phyloP scores from a whole-genome alignment of 2,329 filamentous ascomycete genomes.

The Grosmannia serpens region DNA sequence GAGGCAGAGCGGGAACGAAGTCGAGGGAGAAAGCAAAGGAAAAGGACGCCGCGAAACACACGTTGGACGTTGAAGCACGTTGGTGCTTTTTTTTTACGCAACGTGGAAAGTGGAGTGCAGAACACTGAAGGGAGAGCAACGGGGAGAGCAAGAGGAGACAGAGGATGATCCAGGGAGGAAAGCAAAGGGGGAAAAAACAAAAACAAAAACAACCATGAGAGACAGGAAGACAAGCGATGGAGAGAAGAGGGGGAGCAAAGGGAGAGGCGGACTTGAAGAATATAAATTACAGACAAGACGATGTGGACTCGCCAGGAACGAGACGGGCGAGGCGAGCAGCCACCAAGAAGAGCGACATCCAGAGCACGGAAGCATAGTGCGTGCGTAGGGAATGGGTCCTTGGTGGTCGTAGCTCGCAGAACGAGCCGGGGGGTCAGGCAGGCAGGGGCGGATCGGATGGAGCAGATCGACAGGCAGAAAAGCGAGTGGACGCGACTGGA shows the following conservation, averaged over 20 bases:
- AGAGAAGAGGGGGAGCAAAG: background rate
- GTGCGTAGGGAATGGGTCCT: background rate
- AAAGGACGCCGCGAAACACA: background rate
- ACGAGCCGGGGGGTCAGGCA: background rate
- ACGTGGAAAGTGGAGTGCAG: background rate
- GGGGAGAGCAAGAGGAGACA: background rate
- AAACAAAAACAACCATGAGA: background rate
- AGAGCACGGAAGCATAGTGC: background rate
- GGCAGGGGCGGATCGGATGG: background rate
- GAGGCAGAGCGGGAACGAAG: background rate
- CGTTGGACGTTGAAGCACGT: background rate
- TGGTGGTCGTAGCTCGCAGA: background rate
- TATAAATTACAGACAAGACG: background rate
- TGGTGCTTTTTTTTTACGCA: background rate
- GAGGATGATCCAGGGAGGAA: background rate
- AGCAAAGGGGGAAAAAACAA: background rate
- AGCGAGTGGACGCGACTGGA: no score
- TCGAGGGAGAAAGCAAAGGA: background rate
- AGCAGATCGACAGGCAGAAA: background rate
- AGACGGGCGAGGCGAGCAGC: background rate
- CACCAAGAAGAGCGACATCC: background rate
- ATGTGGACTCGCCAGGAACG: background rate
- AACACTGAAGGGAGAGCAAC: background rate
- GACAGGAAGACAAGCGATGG: background rate
- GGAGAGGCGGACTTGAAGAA: slow-evolving; percentile 1